Evolutionary conservation across 1,284 basidiomycete species (phyloP).

Genomic region (Boletus hoseneyae): DNA sequence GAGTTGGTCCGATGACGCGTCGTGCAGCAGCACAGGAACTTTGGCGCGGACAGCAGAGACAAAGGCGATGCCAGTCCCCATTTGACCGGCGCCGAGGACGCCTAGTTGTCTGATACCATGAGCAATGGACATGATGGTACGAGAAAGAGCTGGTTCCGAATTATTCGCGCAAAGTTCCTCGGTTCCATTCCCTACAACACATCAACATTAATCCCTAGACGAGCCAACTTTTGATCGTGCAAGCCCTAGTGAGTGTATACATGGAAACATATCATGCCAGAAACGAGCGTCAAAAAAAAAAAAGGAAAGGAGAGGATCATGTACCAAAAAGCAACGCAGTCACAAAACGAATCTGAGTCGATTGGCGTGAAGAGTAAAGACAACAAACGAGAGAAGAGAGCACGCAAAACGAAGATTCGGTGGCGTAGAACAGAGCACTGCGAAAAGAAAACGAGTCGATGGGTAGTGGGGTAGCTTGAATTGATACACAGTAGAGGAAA

Average conservation of each 20-base stretch:
- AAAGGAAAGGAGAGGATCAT: background rate
- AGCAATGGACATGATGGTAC: constrained; percentile 44
- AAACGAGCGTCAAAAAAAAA: constrained; percentile 18
- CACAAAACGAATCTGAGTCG: constrained; percentile 21
- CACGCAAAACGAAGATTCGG: constrained; percentile 18
- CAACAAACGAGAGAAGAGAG: constrained; percentile 17
- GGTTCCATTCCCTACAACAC: background rate
- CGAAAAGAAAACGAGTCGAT: constrained; percentile 2
- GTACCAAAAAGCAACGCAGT: constrained; percentile 22
- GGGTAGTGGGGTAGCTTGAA: constrained; percentile 17
- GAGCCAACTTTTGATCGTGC: constrained; percentile 14
- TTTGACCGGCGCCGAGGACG: constrained; percentile 81
- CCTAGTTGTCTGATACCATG: constrained; percentile 71
- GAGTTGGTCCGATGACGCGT: constrained; percentile 64
- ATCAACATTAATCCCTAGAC: constrained; percentile 20
- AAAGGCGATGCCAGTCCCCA: constrained; percentile 86
- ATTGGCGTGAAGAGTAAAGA: constrained; percentile 12
- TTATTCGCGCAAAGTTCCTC: background rate
- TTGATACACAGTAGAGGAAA: constrained; percentile 26
- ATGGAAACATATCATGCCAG: constrained; percentile 3
- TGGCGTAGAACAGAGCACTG: constrained; percentile 23
- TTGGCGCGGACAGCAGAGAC: constrained; percentile 79
- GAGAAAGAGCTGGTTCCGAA: constrained; percentile 3
- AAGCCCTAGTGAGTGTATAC: constrained; percentile 2
- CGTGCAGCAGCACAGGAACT: constrained; percentile 73